Base-by-base conservation (phyloP, 2,329 filamentous ascomycete genomes). In the Penicillium psychrosexuale region DNA sequence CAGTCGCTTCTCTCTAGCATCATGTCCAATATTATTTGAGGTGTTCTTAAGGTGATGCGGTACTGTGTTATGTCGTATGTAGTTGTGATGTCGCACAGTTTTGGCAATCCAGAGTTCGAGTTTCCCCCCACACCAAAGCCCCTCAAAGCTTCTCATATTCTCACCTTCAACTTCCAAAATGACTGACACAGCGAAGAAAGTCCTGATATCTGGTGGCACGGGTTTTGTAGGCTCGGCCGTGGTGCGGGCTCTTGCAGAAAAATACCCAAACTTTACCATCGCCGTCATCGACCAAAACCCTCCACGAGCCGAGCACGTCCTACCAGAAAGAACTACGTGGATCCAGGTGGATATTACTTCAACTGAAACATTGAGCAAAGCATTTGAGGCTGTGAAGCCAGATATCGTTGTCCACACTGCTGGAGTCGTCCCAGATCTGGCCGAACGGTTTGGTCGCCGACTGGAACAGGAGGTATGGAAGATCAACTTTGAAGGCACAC, bases 401-500 rank as follows among this genome's bases (percentile, higher is more conserved):
- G 70, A 78, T 53, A 68, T 81, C 9, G 76, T 85, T 8, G 70
- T 84, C 11, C 82, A 85, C 53, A 78, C 80, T 0, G 83, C 81
- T 3, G 81, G 74, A 7, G 66, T 76, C 33, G 79, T 69, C n/a
- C 78, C 75, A 47, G 60, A 51, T 34, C 59, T 75, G 33, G 64
- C 66, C 38, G 72, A 75, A 57, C 68, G 72, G 42, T 75, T 73
- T 59, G 58, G 62, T 17, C 66, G 74, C 49, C 63, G 64, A 42
- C 50, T 73, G 30, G 68, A 75, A 56, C 60, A 49, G n/a, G 66
- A 69, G 19, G 75, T 82, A 27, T 80, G 77, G 60, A 70, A 68
- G 19, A 69, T 82, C 56, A 85, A 85, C 65, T 77, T 83, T 38
- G 73, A 78, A 24, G 83, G 82, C 7, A 84, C 83, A 3, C 69